Evolutionary conservation across 2,329 filamentous ascomycete genomes (phyloP).

Genomic region (Neopestalotiopsis sp.): DNA sequence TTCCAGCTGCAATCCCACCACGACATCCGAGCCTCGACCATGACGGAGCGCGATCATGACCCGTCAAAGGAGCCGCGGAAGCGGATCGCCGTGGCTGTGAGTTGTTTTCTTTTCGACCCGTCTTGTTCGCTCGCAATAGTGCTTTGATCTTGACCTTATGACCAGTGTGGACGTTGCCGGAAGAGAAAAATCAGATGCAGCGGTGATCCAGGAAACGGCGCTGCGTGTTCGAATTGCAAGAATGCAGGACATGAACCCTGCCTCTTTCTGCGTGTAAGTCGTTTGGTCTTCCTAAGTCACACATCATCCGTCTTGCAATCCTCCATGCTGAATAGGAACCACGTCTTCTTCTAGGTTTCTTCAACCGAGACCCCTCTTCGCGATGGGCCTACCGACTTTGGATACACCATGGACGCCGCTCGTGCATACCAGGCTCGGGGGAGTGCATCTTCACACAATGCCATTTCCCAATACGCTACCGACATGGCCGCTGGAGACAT

Average conservation of each 20-base stretch:
- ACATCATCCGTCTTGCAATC: neutral
- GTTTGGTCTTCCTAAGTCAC: slow-evolving; percentile 9
- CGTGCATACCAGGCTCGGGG: slow-evolving; percentile 39
- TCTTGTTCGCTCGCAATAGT: neutral
- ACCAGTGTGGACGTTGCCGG: slow-evolving; percentile 84
- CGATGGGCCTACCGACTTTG: slow-evolving; percentile 38
- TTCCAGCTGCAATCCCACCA: slow-evolving; percentile 43
- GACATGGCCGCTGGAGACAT: slow-evolving; percentile 40
- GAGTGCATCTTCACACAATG: slow-evolving; percentile 32
- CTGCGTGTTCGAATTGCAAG: slow-evolving; percentile 83
- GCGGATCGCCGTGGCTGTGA: slow-evolving; percentile 65
- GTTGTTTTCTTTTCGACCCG: slow-evolving; percentile 31
- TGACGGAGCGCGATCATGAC: slow-evolving; percentile 48
- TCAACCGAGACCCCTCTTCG: slow-evolving; percentile 44
- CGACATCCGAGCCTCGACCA: slow-evolving; percentile 42
- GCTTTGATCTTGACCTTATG: neutral
- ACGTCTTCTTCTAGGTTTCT: slow-evolving; percentile 36
- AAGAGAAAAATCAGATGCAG: slow-evolving; percentile 96
- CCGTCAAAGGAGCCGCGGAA: slow-evolving; percentile 56
- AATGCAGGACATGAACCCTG: slow-evolving; percentile 74
- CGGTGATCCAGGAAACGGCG: slow-evolving; percentile 78
- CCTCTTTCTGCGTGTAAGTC: slow-evolving; percentile 77
- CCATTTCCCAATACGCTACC: slow-evolving; percentile 39
- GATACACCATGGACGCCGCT: slow-evolving; percentile 43
- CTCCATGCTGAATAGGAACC: neutral